Evolutionary conservation across 192 early-diverging fungal genomes (phyloP), one percentile per base, ranked within the genome.

Genomic region (Pilobolus umbonatus): DNA sequence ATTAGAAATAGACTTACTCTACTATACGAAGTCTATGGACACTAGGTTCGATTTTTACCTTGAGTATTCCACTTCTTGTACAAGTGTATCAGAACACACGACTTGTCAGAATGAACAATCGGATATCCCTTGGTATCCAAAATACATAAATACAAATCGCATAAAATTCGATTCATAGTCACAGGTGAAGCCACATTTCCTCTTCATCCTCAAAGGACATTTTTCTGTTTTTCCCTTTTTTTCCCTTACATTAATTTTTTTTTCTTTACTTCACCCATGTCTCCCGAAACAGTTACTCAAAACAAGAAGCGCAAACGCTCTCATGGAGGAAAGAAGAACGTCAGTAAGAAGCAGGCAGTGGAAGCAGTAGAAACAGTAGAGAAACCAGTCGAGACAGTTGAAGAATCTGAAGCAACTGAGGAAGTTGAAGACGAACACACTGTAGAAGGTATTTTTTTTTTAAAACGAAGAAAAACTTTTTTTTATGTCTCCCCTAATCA

Each of bases 321-420:
- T 19, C 50, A 57, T 17, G 17, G 52, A 31, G 39, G 46, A 31
- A 48, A 62, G 17, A 55, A 58, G 24, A 58, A 28, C 24, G 38
- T 19, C 17, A 34, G 44, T 25, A 60, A 58, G 56, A 64, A 64
- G 51, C 52, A 57, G 14, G 24, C n/a, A 14, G 58, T 67, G 31
- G 53, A 60, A 26, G 63, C 66, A 11, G 25, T 65, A 21, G 60
- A 70, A 11, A 24, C 46, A 4, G 60, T 66, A 55, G 73, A 67
- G 39, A 60, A 60, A 44, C 66, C 69, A 15, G 56, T 59, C 48
- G 71, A 73, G 1, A 46, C 39, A 21, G 47, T 43, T 36, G 29
- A 11, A 26, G 0, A 56, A 29, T 0, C 55, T 43, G 57, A 64
- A 62, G 63, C 2, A 19, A 43, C n/a, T 26, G 55, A 53, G 28